A percentile compares a stretch with the other conserved stretches of the same genome.
Evolutionary conservation across 2,329 filamentous ascomycete genomes (phyloP).

Genomic region (Epichloe gansuensis): DNA sequence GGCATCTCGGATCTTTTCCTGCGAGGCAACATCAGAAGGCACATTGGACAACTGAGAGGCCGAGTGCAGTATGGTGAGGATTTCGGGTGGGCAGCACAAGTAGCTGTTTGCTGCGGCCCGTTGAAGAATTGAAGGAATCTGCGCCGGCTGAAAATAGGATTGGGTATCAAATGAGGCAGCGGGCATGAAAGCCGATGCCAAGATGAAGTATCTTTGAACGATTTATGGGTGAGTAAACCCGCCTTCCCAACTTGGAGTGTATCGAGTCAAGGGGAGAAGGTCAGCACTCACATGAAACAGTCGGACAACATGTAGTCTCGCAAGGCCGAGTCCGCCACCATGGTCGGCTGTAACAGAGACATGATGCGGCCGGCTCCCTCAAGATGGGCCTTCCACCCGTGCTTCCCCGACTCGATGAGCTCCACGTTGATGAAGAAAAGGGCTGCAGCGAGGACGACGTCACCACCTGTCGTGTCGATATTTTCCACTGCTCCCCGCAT

Average conservation of each 20-base stretch:
- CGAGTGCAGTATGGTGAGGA: constrained; percentile 31
- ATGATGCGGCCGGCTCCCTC: constrained; percentile 34
- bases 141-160: constrained; percentile 24
- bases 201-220: constrained; percentile 28
- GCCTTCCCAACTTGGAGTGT: too few species aligned
- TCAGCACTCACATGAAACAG: constrained; percentile 29
- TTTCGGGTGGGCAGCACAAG: constrained; percentile 32
- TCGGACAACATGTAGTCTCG: constrained; percentile 35
- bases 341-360: constrained; percentile 23
- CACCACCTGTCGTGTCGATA: constrained; percentile 24
- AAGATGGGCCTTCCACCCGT: constrained; percentile 35
- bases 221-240: not conserved
- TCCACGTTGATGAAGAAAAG: constrained; percentile 39
- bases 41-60: constrained; percentile 29
- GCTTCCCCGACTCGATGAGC: constrained; percentile 35
- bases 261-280: not conserved
- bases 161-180: constrained; percentile 17
- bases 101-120: constrained; percentile 33
- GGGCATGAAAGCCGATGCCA: constrained; percentile 31
- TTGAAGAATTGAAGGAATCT: constrained; percentile 25
- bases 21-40: constrained; percentile 13
- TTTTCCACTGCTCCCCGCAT: constrained; percentile 28
- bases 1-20: constrained; percentile 17
- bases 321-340: constrained; percentile 22
- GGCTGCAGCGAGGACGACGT: constrained; percentile 32